Evolutionary conservation across 2,329 filamentous ascomycete genomes (phyloP), one percentile per base, ranked within the genome.

Genomic region (Neofusicoccum kwambonambiense): DNA sequence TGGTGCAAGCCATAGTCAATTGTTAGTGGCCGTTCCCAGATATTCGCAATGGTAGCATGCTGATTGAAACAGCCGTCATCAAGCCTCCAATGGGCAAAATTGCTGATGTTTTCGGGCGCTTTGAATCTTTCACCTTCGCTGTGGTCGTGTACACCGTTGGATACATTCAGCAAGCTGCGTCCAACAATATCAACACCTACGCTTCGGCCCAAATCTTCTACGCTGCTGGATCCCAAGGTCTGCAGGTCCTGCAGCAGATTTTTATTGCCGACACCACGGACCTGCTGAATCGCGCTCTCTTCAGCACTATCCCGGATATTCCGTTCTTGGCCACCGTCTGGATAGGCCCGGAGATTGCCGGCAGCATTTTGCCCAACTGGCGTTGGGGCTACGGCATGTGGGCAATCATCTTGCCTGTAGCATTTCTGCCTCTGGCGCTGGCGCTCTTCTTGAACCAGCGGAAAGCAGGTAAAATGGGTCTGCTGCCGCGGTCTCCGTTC

Each of bases 231-330:
- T 81, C 82, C 54, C 86, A 86, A 0, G 86, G 86, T 2, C 80
- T 87, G 6, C 82, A 86, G 65, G 85, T 89, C 54, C 74, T 88
- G 22, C 84, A 88, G 70, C 86, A 89, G 71, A 84, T 89, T 45
- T 87, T 89, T 72, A 83, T 89, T 56, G 87, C 87, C 35, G 87
- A 89, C 72, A 87, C 83, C 52, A 87, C 83, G 57, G 81, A 84
- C 68, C 74, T 89, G 50, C 74, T 84, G 17, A 87, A 88, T 70
- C 84, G 87, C 64, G 86, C 86, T 13, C 73, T 89, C 3, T 82
- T 86, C 68, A 85, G 84, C 3, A 85, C 83, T 2, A 74, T 88
- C 12, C 86, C 86, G 3, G 83, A 86, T 67, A 76, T 85, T 15
- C 86, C 87, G 0, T 89, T 87, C 69, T 77, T 89, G 15, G 78